Evolutionary conservation across 169 alveolate species (phyloP).

Genomic region (Cryptosporidium xiaoi): DNA sequence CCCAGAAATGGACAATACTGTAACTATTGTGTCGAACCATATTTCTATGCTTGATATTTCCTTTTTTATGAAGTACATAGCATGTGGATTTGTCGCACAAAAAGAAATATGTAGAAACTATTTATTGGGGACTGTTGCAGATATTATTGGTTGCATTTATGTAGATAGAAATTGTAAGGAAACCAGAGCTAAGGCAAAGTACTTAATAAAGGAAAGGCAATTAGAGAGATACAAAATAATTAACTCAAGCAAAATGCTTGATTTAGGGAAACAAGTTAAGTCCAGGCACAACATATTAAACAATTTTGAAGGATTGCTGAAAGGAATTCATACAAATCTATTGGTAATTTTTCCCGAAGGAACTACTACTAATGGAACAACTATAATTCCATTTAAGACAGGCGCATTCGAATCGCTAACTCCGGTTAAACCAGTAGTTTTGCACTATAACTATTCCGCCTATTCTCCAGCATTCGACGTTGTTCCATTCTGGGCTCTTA

Average conservation of each 20-base stretch:
- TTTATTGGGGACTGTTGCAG: conserved; percentile 46
- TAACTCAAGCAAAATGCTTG: background rate
- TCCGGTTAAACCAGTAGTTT: conserved; percentile 80
- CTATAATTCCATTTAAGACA: conserved; percentile 80
- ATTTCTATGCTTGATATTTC: conserved; percentile 54
- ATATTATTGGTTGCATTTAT: conserved; percentile 51
- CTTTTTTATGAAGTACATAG: conserved; percentile 35
- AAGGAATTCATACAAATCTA: conserved; percentile 60
- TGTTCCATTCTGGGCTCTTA: conserved; percentile 50
- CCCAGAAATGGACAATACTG: conserved; percentile 13
- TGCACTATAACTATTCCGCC: conserved; percentile 14
- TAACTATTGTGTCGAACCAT: conserved; percentile 64
- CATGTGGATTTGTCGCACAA: conserved; percentile 65
- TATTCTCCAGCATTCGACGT: conserved; percentile 62
- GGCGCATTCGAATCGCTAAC: conserved; percentile 84
- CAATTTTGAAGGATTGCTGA: background rate
- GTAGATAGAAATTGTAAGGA: conserved; percentile 65
- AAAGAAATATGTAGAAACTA: conserved; percentile 40
- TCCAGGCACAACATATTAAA: background rate
- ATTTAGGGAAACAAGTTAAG: background rate
- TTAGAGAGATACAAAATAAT: conserved; percentile 2
- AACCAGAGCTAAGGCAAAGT: conserved; percentile 34
- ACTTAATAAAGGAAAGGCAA: conserved; percentile 21
- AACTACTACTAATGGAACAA: conserved; percentile 83
- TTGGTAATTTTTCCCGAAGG: conserved; percentile 87